Percentiles rank a stretch among this genome's conserved stretches.
Evolutionary conservation across 306 rosid species (phyloP).

Genomic region (Crotalaria pallida): DNA sequence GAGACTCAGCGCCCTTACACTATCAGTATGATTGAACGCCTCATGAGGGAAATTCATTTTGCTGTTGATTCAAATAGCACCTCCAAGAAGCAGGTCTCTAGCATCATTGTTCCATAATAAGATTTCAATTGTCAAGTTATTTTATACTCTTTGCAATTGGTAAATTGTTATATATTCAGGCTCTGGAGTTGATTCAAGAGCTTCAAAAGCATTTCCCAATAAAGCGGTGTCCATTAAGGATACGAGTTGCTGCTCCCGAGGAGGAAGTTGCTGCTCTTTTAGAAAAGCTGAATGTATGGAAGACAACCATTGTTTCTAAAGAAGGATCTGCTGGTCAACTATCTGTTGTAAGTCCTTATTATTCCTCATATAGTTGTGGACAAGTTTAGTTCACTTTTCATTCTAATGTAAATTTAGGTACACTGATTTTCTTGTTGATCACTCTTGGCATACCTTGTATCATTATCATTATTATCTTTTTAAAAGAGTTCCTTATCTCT

Average conservation of each 20-base stretch:
- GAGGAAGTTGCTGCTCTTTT: constrained; percentile 43
- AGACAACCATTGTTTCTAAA: constrained; percentile 52
- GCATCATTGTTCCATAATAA: background rate
- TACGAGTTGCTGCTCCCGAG: constrained; percentile 54
- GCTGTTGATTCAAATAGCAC: constrained; percentile 76
- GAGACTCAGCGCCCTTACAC: constrained; percentile 96
- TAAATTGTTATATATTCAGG: constrained; percentile 44
- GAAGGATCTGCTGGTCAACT: constrained; percentile 66
- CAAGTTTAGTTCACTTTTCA: background rate
- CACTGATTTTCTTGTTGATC: background rate
- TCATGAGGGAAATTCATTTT: constrained; percentile 84
- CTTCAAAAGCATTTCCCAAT: constrained; percentile 91
- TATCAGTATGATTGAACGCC: constrained; percentile 88
- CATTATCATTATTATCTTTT: background rate
- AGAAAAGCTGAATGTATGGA: constrained; percentile 70
- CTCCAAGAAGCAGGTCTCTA: constrained; percentile 83
- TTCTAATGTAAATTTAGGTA: background rate
- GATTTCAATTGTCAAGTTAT: background rate
- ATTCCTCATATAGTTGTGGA: background rate
- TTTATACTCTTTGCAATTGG: background rate
- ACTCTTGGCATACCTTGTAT: background rate
- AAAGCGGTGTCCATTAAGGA: constrained; percentile 81
- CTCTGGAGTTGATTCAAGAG: constrained; percentile 91
- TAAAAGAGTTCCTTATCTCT: background rate
- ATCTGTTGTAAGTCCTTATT: constrained; percentile 46